Evolutionary conservation across 2,329 filamentous ascomycete genomes (phyloP).

Genomic region (Talaromyces verruculosus): DNA sequence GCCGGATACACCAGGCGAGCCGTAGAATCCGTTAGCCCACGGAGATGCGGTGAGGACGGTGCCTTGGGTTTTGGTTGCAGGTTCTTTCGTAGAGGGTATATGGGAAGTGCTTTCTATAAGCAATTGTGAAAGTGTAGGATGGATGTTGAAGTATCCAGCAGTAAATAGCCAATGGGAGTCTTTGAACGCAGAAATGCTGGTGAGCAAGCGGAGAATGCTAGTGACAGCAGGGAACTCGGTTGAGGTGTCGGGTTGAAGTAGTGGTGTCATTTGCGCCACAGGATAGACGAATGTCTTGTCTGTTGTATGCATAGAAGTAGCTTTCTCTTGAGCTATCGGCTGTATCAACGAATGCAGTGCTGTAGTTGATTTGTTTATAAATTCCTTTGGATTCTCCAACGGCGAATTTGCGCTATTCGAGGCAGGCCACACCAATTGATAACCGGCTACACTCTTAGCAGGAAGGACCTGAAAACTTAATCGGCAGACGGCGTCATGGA

Average conservation of each 20-base stretch:
- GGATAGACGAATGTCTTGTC: conserved; percentile 78
- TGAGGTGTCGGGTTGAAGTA: conserved; percentile 75
- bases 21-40: conserved; percentile 92
- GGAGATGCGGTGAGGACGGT: conserved; percentile 91
- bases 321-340: conserved; percentile 40
- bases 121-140: conserved; percentile 75
- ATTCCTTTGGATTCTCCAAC: conserved; percentile 66
- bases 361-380: conserved; percentile 67
- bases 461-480: conserved; percentile 80
- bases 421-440: conserved; percentile 68
- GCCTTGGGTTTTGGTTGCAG: conserved; percentile 53
- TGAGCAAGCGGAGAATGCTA: conserved; percentile 68
- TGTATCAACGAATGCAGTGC: conserved; percentile 67
- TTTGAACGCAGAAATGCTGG: conserved; percentile 58
- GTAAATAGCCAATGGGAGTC: conserved; percentile 91
- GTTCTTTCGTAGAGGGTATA: conserved; percentile 26
- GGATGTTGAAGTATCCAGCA: conserved; percentile 97
- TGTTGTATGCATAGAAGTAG: conserved; percentile 33
- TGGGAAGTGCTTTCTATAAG: conserved; percentile 67
- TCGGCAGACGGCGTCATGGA: conserved; percentile 74
- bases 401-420: conserved; percentile 75
- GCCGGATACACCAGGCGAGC: conserved; percentile 81
- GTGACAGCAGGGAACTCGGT: conserved; percentile 85
- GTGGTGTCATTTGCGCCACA: conserved; percentile 80
- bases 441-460: conserved; percentile 45